A percentile compares a stretch with the other conserved stretches of the same genome.
Evolutionary conservation across 208 protist genomes (phyloP).

Genomic region (Borovskyia barvae): DNA sequence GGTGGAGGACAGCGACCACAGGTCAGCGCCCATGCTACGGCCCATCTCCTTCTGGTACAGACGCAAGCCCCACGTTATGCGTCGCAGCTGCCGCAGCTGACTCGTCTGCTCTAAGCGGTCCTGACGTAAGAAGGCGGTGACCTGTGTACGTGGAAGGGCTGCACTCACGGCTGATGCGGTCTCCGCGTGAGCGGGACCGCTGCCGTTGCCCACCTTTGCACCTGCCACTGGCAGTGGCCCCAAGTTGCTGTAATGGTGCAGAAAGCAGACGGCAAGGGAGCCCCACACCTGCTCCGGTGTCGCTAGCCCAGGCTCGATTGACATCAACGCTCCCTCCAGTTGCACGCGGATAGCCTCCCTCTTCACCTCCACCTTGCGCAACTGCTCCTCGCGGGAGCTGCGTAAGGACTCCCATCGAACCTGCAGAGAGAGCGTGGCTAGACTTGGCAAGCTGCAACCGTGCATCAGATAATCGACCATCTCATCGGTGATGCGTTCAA

Average conservation of each 20-base stretch:
- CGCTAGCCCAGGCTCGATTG: conserved; percentile 36
- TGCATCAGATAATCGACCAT: conserved; percentile 61
- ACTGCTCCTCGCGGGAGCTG: conserved; percentile 27
- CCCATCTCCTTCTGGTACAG: conserved; percentile 73
- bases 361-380: conserved; percentile 51
- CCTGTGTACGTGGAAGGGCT: conserved; percentile 66
- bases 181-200: conserved; percentile 41
- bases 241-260: conserved; percentile 62
- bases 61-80: conserved; percentile 89
- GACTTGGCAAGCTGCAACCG: conserved; percentile 44
- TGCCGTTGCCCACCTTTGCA: conserved; percentile 1
- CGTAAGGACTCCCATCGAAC: conserved; percentile 44
- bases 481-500: conserved; percentile 59
- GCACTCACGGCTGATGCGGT: conserved; percentile 64
- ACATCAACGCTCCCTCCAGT: conserved; percentile 48
- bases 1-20: conserved; percentile 30
- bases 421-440: conserved; percentile 63
- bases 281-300: conserved; percentile 68
- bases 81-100: conserved; percentile 82
- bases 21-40: conserved; percentile 43
- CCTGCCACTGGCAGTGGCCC: conserved; percentile 2
- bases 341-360: conserved; percentile 68
- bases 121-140: conserved; percentile 69
- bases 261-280: conserved; percentile 62
- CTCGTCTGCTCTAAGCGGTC: conserved; percentile 59